Base-by-base conservation (phyloP, 305 asterid species). In the Solanum hybrid region DNA sequence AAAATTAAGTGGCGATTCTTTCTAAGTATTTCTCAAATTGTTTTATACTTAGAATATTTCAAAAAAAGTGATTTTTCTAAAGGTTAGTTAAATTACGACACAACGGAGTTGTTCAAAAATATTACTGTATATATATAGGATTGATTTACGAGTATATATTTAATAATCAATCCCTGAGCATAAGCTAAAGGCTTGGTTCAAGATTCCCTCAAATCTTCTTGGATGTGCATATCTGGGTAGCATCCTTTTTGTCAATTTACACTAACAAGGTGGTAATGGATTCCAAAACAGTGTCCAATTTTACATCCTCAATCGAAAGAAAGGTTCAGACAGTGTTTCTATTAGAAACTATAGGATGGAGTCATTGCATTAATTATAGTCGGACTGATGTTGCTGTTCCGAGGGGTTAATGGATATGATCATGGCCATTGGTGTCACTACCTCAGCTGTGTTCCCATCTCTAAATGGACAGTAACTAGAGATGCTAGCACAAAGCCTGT, bases 381-480 rank as follows among this genome's bases (percentile, higher is more conserved):
- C 22, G 98, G 94, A 72, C 89, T 95, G 79, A 94, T 93, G 90
- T 92, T 94, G 98, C 89, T 95, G 86, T 95, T 95, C 86, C 94
- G 94, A 10, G 98, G 60, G 60, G 60, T 46, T 46, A 46, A 46
- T 46, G 60, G 60, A 46, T 46, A 46, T 46, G 20, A 46, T 17
- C 96, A 72, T 32, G 94, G 99, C 95, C 95, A 93, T 16, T 95
- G 99, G 99, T 96, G 99, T 88, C 95, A 92, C 38, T 96, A 95
- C 88, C 31, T 93, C 89, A 95, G 93, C 82, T 95, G 98, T 79
- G 96, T 95, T 36, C 98, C 96, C 4, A 95, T 95, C 13, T 94
- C 98, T 26, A 93, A 89, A 90, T 95, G 98, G 98, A 94, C 64
- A 93, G 90, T 75, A 17, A 84, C 71, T 84, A 84, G 87, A 84